Evolutionary conservation across 495 filamentous ascomycete species (phyloP).

Genomic region (Podospora fimiseda): DNA sequence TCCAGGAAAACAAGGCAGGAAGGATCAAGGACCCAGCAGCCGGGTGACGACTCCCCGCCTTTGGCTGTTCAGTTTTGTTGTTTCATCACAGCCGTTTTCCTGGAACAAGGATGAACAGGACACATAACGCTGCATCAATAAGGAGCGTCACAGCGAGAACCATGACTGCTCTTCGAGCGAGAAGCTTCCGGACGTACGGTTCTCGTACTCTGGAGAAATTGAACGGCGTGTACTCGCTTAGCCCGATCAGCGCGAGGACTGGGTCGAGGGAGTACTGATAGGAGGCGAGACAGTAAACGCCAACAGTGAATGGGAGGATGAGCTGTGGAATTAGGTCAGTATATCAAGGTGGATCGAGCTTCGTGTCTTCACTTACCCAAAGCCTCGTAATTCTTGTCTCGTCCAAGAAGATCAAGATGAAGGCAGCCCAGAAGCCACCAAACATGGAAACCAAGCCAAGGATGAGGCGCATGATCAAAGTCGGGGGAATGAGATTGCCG

Average conservation of each 20-base stretch:
- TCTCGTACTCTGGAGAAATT: slow-evolving; percentile 79
- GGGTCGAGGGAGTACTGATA: slow-evolving; percentile 96
- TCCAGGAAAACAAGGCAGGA: no score
- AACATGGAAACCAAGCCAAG: slow-evolving; percentile 84
- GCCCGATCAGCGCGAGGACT: slow-evolving; percentile 76
- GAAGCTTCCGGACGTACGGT: slow-evolving; percentile 76
- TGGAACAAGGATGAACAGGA: slow-evolving; percentile 88
- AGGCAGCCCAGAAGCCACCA: slow-evolving; percentile 88
- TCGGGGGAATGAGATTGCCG: slow-evolving; percentile 87
- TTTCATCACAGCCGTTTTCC: slow-evolving; percentile 66
- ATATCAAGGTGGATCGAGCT: no score
- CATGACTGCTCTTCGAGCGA: slow-evolving; percentile 73
- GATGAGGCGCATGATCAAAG: slow-evolving; percentile 72
- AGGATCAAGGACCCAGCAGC: no score
- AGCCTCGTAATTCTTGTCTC: slow-evolving; percentile 64
- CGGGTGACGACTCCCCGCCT: neutral
- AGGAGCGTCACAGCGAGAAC: slow-evolving; percentile 65
- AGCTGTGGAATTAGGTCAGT: slow-evolving; percentile 46
- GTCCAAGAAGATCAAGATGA: slow-evolving; percentile 85
- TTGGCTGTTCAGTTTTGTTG: neutral
- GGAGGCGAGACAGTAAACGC: slow-evolving; percentile 77
- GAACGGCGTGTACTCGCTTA: slow-evolving; percentile 93
- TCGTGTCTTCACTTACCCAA: no score
- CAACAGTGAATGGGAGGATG: slow-evolving; percentile 88
- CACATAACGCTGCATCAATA: slow-evolving; percentile 66